These are phyloP conservation scores for Sarocladium strictum DNA, from an alignment of 2,329 filamentous ascomycete species.

Conservation along the genomic window DNA sequence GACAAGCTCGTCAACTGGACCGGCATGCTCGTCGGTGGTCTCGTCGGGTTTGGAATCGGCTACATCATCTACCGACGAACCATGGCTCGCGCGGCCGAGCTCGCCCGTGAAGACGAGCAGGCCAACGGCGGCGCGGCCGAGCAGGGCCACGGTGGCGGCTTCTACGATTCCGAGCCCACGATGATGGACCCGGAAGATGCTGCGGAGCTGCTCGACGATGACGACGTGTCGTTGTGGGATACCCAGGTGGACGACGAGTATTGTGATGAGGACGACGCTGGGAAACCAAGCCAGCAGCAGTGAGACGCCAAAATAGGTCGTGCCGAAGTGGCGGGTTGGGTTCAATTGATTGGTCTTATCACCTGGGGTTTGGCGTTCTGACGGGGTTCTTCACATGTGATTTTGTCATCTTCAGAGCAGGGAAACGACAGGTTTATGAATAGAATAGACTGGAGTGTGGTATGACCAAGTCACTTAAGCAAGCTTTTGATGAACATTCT, in stretches of 20 bases:
- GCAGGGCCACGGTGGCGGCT: conserved; percentile 24
- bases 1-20: conserved; percentile 80
- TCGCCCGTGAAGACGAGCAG: conserved; percentile 40
- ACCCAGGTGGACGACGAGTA: conserved; percentile 19
- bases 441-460: neutral
- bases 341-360: no score
- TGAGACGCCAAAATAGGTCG: neutral
- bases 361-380: neutral
- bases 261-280: conserved; percentile 25
- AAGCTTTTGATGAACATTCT: no score
- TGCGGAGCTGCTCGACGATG: conserved; percentile 50
- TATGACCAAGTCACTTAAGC: no score
- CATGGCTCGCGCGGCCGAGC: conserved; percentile 55
- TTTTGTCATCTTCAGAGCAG: neutral
- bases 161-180: conserved; percentile 38
- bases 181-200: conserved; percentile 42
- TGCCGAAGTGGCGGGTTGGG: no score
- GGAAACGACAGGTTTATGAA: neutral
- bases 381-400: neutral
- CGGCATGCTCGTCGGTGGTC: conserved; percentile 66
- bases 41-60: conserved; percentile 70
- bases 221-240: conserved; percentile 55
- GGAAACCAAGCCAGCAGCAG: neutral
- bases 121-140: conserved; percentile 16
- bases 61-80: conserved; percentile 77